Conservation (phyloP, 2,329 filamentous ascomycete genomes). For the Shiraia sp. region DNA sequence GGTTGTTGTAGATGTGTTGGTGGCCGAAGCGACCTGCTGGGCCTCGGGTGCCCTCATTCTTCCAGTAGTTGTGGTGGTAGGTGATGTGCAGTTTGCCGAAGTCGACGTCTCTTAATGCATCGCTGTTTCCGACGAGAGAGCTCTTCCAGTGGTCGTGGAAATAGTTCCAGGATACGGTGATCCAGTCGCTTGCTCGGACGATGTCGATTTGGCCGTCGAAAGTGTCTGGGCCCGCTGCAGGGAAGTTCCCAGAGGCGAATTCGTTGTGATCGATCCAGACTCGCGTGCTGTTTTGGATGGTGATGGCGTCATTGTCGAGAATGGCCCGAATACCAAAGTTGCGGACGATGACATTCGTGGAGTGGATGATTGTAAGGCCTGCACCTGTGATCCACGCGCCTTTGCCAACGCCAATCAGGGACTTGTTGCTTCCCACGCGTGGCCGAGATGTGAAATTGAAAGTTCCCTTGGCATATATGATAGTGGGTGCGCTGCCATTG, state of each 20-base stretch:
- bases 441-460: constrained; percentile 50
- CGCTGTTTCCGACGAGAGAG: constrained; percentile 63
- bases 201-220: constrained; percentile 69
- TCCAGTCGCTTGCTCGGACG: constrained; percentile 65
- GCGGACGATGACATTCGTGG: constrained; percentile 64
- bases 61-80: constrained; percentile 69
- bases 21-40: constrained; percentile 70
- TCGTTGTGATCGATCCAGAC: constrained; percentile 70
- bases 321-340: constrained; percentile 66
- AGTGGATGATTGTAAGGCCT: constrained; percentile 58
- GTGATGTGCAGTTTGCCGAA: constrained; percentile 65
- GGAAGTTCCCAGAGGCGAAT: constrained; percentile 60
- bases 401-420: constrained; percentile 45
- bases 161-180: constrained; percentile 59
- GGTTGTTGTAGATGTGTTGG: constrained; percentile 63
- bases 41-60: constrained; percentile 64
- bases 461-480: constrained; percentile 51
- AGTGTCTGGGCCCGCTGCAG: constrained; percentile 63
- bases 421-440: constrained; percentile 52
- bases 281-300: constrained; percentile 61
- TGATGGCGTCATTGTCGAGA: constrained; percentile 61
- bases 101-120: constrained; percentile 62
- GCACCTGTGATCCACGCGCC: constrained; percentile 48
- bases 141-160: constrained; percentile 66
- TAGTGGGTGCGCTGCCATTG: constrained; percentile 29